Evolutionary conservation across 2,329 filamentous ascomycete genomes (phyloP), one percentile per base, ranked within the genome.

Genomic region (Aureobasidium sp.): DNA sequence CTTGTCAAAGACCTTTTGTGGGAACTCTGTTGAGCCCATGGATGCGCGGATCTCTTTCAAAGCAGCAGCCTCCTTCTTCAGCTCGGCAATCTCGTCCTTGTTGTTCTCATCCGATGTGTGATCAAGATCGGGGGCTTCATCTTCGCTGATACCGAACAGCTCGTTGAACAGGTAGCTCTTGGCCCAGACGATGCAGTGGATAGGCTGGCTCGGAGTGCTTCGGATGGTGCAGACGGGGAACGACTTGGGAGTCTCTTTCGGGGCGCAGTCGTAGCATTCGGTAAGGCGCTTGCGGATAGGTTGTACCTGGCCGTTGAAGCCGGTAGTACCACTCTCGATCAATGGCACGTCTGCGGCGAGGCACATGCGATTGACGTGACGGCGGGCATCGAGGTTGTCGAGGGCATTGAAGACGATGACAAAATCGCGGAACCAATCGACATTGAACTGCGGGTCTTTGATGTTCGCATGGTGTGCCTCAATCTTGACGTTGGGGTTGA

Each of bases 181-280:
- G 22, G 85, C 93, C 94, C 94, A 99, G 2, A 99, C 93, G 65
- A 99, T 99, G 77, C 94, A 97, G 76, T 99, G 94, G 47, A 99
- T 97, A 0, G 93, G 90, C 70, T 97, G 93, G 67, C 89, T 96
- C 0, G 94, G 94, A 0, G 92, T 99, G 74, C 91, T 97, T 73
- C 94, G 86, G 69, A 99, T 97, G 1, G 94, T 99, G 78, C 94
- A 99, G 45, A 97, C 92, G 1, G 94, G 92, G 71, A 95, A 97
- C 1, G 88, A 89, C 73, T 96, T 97, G 6, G 93, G 93, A 1
- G 88, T 86, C 64, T 93, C 89, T 75, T 99, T 99, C 2, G 86
- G 83, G 15, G 86, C 89, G 78, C 94, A 99, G 72, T 99, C 94
- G 74, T 99, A 99, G 78, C 94, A 99, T 70, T 96, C 93, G 1